phyloP scores from a whole-genome alignment of 257 asterid genomes.

The Nicotiana undulata region DNA sequence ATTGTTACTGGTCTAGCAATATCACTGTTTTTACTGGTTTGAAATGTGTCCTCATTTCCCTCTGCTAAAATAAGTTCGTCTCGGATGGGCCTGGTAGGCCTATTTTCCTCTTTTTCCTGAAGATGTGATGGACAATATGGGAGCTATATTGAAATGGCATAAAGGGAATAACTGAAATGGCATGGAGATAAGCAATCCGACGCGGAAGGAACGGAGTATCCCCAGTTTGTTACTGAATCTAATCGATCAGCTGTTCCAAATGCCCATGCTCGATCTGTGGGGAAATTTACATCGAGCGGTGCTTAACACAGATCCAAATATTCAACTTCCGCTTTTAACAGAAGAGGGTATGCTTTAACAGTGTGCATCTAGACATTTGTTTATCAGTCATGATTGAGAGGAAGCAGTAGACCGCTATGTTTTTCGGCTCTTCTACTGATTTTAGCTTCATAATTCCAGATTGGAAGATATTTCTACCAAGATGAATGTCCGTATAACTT shows the following conservation, averaged over 20 bases:
- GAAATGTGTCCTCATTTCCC: neutral
- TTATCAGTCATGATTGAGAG: neutral
- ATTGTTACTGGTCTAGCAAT: neutral
- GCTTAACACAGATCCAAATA: neutral
- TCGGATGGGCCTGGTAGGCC: neutral
- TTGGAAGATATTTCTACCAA: neutral
- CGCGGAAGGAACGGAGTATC: neutral
- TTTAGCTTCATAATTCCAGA: neutral
- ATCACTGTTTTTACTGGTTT: neutral
- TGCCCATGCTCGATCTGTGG: neutral
- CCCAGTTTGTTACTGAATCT: neutral
- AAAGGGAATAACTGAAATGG: neutral
- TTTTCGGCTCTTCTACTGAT: too few relatives aligned
- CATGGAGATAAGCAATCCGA: neutral
- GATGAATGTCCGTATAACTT: neutral
- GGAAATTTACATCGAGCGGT: neutral
- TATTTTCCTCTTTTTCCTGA: neutral
- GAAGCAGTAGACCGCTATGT: too few relatives aligned
- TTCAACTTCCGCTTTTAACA: neutral
- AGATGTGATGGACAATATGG: neutral
- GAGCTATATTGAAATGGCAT: neutral
- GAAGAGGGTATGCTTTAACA: neutral
- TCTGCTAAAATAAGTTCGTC: neutral
- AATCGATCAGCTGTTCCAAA: neutral
- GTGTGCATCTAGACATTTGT: neutral